These are phyloP conservation scores for Hypoxylon lienhwacheense DNA, from an alignment of 495 filamentous ascomycete genomes.

Conservation along the genomic window DNA sequence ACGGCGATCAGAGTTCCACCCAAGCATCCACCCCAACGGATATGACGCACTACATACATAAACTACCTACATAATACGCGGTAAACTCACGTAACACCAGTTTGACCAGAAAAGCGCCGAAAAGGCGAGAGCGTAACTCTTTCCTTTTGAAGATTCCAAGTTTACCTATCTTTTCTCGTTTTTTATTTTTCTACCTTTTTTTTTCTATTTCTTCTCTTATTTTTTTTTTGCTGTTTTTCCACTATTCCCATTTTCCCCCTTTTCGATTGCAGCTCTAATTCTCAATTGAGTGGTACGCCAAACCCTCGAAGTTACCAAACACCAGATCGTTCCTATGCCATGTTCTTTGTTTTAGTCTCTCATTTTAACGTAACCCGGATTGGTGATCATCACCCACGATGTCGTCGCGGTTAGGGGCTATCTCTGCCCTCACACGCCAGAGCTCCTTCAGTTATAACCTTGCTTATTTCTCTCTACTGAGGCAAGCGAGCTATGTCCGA, in stretches of 20 bases:
- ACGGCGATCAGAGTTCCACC: slow-evolving; percentile 20
- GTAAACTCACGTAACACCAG: slow-evolving; percentile 16
- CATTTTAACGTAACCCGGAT: slow-evolving; percentile 8
- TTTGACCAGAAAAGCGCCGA: slow-evolving; percentile 28
- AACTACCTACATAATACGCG: slow-evolving; percentile 4
- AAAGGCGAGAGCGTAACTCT: slow-evolving; percentile 9
- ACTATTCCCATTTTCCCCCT: slow-evolving; percentile 5
- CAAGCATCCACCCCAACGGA: slow-evolving; percentile 9
- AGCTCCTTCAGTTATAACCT: slow-evolving; percentile 23
- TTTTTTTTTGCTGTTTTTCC: neutral
- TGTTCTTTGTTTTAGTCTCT: slow-evolving; percentile 15
- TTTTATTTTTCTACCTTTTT: neutral
- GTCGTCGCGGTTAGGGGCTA: slow-evolving; percentile 27
- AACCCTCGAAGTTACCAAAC: too few species aligned
- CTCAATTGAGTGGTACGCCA: too few species aligned
- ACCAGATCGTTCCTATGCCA: too few species aligned
- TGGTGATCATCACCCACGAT: slow-evolving; percentile 5
- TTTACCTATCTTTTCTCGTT: neutral
- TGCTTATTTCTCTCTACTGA: slow-evolving; percentile 2
- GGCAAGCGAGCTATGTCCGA: slow-evolving; percentile 13
- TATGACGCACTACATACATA: slow-evolving; percentile 30
- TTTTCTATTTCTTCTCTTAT: slow-evolving; percentile 1
- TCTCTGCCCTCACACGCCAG: slow-evolving; percentile 21
- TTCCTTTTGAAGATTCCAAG: neutral
- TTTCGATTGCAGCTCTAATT: too few species aligned